phyloP scores from a whole-genome alignment of 2,329 filamentous ascomycete species.

The Cryphonectria carpinicola region DNA sequence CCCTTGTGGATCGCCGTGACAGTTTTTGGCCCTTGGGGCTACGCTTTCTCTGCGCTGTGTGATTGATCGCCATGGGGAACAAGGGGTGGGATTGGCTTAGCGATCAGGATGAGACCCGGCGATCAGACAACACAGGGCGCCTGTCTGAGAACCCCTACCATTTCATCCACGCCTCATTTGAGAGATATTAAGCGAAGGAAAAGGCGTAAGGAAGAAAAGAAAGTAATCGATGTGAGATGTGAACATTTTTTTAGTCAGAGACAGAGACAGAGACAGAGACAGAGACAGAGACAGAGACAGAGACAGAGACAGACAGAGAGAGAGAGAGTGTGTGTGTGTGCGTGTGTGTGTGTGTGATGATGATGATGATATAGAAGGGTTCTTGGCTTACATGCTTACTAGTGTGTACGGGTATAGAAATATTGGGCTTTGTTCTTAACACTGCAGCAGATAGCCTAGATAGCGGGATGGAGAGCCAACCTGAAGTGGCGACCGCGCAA shows the following conservation, averaged over 20 bases:
- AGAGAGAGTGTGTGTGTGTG: too few relatives aligned
- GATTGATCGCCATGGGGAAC: not conserved
- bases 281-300: not conserved
- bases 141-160: not conserved
- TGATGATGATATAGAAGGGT: too few relatives aligned
- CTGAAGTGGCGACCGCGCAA: not conserved
- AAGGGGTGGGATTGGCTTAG: not conserved
- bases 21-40: not conserved
- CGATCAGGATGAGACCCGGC: not conserved
- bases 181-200: not conserved
- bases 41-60: not conserved
- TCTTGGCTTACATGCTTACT: not conserved
- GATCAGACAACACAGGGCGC: not conserved
- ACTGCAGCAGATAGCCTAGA: slow-evolving; percentile 8
- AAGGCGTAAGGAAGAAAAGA: not conserved
- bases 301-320: too few relatives aligned
- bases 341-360: too few relatives aligned
- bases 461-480: not conserved
- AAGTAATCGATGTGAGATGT: too few relatives aligned
- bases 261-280: not conserved
- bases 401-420: not conserved
- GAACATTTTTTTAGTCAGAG: too few relatives aligned
- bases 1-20: not conserved
- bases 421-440: not conserved
- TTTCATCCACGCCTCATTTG: not conserved